Evolutionary conservation across 1,284 basidiomycete species (phyloP).

Genomic region (Gymnopus androsaceus): DNA sequence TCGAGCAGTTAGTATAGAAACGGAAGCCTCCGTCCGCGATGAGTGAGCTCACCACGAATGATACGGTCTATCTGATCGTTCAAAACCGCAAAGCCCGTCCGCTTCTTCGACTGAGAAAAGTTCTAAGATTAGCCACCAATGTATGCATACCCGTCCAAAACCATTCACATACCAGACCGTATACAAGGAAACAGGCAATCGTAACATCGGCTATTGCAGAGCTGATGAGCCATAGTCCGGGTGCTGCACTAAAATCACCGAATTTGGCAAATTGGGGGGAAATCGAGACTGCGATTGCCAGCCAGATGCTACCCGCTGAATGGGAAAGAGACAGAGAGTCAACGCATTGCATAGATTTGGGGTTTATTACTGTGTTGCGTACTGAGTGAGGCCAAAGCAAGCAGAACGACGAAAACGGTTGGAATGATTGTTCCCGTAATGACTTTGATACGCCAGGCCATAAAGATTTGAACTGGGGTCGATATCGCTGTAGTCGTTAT

Average conservation of each 20-base stretch:
- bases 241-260: conserved; percentile 1
- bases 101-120: neutral
- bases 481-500: conserved; percentile 13
- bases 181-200: conserved; percentile 6
- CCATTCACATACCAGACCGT: conserved; percentile 4
- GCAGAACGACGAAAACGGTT: neutral
- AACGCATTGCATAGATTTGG: neutral
- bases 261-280: conserved; percentile 3
- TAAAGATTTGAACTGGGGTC: conserved; percentile 20
- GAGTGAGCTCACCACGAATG: conserved; percentile 2
- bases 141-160: neutral
- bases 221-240: conserved; percentile 7
- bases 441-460: conserved; percentile 13
- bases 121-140: neutral
- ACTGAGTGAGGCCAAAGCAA: conserved; percentile 9
- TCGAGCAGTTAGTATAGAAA: neutral
- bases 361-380: no score
- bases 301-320: conserved; percentile 8
- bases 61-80: conserved; percentile 10
- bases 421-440: conserved; percentile 6
- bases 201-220: conserved; percentile 11
- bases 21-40: neutral
- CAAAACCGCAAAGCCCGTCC: conserved; percentile 1
- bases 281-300: neutral
- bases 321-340: neutral